phyloP scores from a whole-genome alignment of 192 early-diverging fungal species.

The Mortierella alpina region DNA sequence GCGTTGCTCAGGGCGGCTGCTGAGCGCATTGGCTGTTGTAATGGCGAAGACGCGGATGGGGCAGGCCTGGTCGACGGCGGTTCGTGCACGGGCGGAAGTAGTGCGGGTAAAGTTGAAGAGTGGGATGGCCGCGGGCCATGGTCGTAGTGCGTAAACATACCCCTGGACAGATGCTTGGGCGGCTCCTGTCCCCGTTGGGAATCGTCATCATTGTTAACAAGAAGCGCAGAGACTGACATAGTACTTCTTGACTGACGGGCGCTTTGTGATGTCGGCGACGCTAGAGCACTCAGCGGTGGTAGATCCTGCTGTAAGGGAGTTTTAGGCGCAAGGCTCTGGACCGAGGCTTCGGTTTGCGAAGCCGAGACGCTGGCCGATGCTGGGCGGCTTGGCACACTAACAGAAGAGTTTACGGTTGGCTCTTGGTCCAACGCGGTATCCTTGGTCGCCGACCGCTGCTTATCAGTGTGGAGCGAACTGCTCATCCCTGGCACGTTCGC shows the following conservation, averaged over 20 bases:
- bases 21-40: background rate
- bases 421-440: too few species aligned
- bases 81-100: too few species aligned
- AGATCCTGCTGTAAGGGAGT: background rate
- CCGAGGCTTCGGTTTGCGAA: background rate
- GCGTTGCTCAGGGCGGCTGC: background rate
- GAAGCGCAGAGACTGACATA: slow-evolving; percentile 47
- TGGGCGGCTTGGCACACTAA: too few species aligned
- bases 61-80: too few species aligned
- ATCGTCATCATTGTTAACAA: slow-evolving; percentile 39
- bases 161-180: slow-evolving; percentile 7
- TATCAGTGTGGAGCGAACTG: too few species aligned
- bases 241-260: slow-evolving; percentile 28
- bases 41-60: too few species aligned
- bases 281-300: slow-evolving; percentile 14
- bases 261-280: background rate
- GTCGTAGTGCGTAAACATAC: slow-evolving; percentile 32
- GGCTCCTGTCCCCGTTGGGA: slow-evolving; percentile 6
- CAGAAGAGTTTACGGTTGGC: too few species aligned
- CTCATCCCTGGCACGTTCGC: too few species aligned
- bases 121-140: background rate
- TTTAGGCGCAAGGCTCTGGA: background rate
- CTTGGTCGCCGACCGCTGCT: too few species aligned
- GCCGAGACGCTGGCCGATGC: too few species aligned
- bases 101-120: too few species aligned